Conservation (phyloP, 2,329 filamentous ascomycete species). For the Daldinia sp. region DNA sequence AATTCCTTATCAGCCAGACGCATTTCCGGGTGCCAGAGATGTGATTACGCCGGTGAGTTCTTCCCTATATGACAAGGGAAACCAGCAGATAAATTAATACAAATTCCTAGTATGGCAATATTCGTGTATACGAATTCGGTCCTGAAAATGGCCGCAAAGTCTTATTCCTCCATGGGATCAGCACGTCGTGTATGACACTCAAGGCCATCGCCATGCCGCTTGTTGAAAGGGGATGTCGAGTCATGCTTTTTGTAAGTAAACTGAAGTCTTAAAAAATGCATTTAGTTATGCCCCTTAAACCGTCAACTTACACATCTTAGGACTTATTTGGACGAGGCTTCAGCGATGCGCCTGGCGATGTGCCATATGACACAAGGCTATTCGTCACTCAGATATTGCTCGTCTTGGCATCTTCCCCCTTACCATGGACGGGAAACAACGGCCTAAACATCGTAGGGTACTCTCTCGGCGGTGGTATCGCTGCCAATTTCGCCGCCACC, state of each 20-base stretch:
- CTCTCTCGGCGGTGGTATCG: conserved; percentile 84
- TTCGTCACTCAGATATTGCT: conserved; percentile 80
- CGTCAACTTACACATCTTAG: conserved; percentile 51
- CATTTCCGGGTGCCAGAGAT: conserved; percentile 78
- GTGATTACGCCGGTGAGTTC: conserved; percentile 71
- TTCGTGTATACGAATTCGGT: conserved; percentile 86
- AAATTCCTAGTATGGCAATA: conserved; percentile 70
- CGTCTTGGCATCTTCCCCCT: conserved; percentile 75
- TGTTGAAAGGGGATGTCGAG: conserved; percentile 76
- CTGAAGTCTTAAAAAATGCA: too few species aligned
- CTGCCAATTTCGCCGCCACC: conserved; percentile 77
- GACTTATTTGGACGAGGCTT: conserved; percentile 78
- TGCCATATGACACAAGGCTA: conserved; percentile 79
- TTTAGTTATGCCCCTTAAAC: too few species aligned
- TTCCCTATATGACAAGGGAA: not conserved
- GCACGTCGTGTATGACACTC: conserved; percentile 81
- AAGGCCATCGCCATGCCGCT: conserved; percentile 74
- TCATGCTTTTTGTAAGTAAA: conserved; percentile 85
- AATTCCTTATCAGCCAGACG: conserved; percentile 72
- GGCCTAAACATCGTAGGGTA: conserved; percentile 80
- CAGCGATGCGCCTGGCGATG: conserved; percentile 71
- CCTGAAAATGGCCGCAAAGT: conserved; percentile 79
- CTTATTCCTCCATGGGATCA: conserved; percentile 85
- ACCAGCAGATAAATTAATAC: conserved; percentile 7
- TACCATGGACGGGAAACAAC: conserved; percentile 72